These are phyloP conservation scores for Plectosphaerella plurivora DNA, from an alignment of 2,329 filamentous ascomycete species.

Conservation along the genomic window DNA sequence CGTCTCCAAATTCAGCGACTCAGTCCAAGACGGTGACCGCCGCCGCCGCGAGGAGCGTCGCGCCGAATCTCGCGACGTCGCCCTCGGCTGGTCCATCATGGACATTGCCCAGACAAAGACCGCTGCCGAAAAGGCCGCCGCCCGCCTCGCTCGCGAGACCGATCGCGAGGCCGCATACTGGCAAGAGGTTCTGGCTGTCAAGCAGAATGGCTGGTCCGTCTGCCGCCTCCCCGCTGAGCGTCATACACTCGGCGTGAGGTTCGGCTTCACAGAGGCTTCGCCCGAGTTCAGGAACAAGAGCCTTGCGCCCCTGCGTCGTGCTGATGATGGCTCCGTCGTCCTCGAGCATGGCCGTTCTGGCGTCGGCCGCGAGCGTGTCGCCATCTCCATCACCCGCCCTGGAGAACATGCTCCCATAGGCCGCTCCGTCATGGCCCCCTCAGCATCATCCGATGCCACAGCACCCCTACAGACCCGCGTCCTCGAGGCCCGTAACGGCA, in stretches of 20 bases:
- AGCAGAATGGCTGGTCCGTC: conserved; percentile 80
- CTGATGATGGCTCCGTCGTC: conserved; percentile 68
- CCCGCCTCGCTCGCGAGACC: conserved; percentile 71
- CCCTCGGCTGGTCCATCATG: conserved; percentile 72
- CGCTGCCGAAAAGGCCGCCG: conserved; percentile 66
- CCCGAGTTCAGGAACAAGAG: conserved; percentile 63
- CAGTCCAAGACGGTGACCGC: conserved; percentile 52
- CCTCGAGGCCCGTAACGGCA: conserved; percentile 69
- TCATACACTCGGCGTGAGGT: conserved; percentile 77
- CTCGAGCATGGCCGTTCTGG: conserved; percentile 61
- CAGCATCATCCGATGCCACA: conserved; percentile 43
- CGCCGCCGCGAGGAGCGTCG: conserved; percentile 32
- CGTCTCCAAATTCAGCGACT: conserved; percentile 58
- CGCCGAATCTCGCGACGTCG: conserved; percentile 42
- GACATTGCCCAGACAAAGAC: conserved; percentile 72
- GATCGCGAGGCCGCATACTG: conserved; percentile 81
- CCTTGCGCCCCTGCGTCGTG: conserved; percentile 73
- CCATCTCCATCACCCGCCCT: conserved; percentile 60
- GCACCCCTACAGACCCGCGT: conserved; percentile 63
- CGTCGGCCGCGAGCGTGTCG: conserved; percentile 54
- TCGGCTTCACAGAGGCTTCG: conserved; percentile 76
- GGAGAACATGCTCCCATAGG: conserved; percentile 50
- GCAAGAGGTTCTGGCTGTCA: conserved; percentile 78
- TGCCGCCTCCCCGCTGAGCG: conserved; percentile 70
- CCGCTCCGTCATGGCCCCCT: conserved; percentile 44